Percentiles rank a stretch among this genome's conserved stretches.
phyloP scores from a whole-genome alignment of 345 rosid genomes.

The Xanthoceras sorbifolium region DNA sequence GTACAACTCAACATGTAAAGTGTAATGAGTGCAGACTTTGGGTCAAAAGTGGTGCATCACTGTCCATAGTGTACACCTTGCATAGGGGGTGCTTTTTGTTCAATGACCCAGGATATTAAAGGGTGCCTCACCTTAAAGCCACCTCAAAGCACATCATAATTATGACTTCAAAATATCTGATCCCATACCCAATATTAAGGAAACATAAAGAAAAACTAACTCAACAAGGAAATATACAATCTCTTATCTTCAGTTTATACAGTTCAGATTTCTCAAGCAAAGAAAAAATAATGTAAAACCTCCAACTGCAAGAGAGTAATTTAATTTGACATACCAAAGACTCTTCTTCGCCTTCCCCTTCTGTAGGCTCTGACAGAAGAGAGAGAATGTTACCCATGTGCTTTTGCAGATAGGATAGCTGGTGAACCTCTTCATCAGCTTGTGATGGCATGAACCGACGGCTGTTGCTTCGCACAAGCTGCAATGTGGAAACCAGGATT shows the following conservation, averaged over 20 bases:
- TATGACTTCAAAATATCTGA: neutral
- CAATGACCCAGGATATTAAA: neutral
- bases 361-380: conserved; percentile 88
- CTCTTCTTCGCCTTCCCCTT: conserved; percentile 89
- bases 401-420: conserved; percentile 89
- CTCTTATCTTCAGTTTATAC: neutral
- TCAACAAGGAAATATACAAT: neutral
- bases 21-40: neutral
- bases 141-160: neutral
- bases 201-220: neutral
- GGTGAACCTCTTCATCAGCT: conserved; percentile 98
- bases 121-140: neutral
- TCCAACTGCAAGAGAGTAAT: conserved; percentile 8
- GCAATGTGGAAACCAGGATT: conserved; percentile 27
- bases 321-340: conserved; percentile 62
- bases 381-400: conserved; percentile 85
- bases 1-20: neutral
- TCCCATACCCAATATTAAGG: neutral
- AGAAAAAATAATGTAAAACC: neutral
- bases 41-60: neutral
- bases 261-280: neutral
- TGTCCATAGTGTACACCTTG: neutral
- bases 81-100: neutral
- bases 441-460: conserved; percentile 96
- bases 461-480: conserved; percentile 99